These are phyloP conservation scores for Aspergillus bombycis DNA, from an alignment of 2,329 filamentous ascomycete genomes.

Conservation along the genomic window DNA sequence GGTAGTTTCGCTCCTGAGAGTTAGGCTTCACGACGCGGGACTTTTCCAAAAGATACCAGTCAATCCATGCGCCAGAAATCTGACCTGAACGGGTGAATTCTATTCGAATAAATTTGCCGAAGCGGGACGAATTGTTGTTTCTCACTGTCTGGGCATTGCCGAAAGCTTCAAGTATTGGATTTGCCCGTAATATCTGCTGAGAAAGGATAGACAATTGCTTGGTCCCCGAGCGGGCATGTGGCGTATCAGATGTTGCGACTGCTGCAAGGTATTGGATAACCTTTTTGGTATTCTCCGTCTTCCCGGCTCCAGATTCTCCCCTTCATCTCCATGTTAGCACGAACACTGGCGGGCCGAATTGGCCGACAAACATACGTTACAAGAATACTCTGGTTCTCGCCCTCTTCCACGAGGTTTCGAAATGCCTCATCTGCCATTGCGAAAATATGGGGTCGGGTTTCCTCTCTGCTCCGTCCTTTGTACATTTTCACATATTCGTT, in stretches of 20 bases:
- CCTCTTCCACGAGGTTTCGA: constrained; percentile 91
- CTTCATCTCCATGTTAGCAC: constrained; percentile 32
- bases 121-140: constrained; percentile 97
- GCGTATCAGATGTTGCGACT: constrained; percentile 81
- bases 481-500: constrained; percentile 99
- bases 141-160: constrained; percentile 97
- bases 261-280: constrained; percentile 98
- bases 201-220: constrained; percentile 82
- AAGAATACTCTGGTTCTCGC: constrained; percentile 93
- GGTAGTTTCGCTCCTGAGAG: constrained; percentile 88
- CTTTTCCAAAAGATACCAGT: constrained; percentile 98
- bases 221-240: constrained; percentile 61
- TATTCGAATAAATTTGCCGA: constrained; percentile 98
- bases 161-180: constrained; percentile 96
- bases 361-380: constrained; percentile 66
- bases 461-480: constrained; percentile 84
- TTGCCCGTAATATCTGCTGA: constrained; percentile 92
- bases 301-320: constrained; percentile 95
- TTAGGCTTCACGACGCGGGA: constrained; percentile 94
- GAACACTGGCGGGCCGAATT: not conserved
- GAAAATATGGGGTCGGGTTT: constrained; percentile 96
- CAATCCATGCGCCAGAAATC: constrained; percentile 94
- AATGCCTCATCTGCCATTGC: constrained; percentile 98
- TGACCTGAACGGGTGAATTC: constrained; percentile 87
- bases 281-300: constrained; percentile 99